Evolutionary conservation across 176 grass and related monocot genomes (phyloP).

Genomic region (Musa schizocarpa): DNA sequence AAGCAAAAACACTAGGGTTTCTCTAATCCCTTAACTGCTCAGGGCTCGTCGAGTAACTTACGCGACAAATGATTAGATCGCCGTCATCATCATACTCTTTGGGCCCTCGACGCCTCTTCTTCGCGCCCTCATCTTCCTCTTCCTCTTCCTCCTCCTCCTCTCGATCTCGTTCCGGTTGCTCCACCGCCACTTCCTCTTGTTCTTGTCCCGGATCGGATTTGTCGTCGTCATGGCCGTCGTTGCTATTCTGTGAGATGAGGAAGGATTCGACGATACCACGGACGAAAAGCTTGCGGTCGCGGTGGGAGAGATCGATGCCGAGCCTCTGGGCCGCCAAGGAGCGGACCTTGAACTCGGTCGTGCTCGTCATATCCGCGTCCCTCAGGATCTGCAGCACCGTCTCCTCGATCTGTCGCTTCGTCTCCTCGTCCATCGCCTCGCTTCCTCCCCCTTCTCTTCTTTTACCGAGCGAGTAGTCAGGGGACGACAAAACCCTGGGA

Average conservation of each 20-base stretch:
- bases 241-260: conserved; percentile 27
- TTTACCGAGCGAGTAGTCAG: background rate
- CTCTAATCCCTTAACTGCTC: background rate
- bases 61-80: conserved; percentile 74
- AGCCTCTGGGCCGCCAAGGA: conserved; percentile 47
- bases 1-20: conserved; percentile 22
- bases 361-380: conserved; percentile 46
- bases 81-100: conserved; percentile 65
- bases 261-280: conserved; percentile 51
- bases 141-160: conserved; percentile 14
- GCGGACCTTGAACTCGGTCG: conserved; percentile 63
- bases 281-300: conserved; percentile 60
- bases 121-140: conserved; percentile 17
- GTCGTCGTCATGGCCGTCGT: conserved; percentile 9
- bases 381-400: conserved; percentile 64
- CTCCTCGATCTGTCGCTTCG: conserved; percentile 49
- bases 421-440: conserved; percentile 38
- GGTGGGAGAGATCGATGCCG: conserved; percentile 58
- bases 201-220: background rate
- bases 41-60: conserved; percentile 20
- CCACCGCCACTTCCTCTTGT: conserved; percentile 10
- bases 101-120: background rate
- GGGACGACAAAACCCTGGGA: no score
- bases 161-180: conserved; percentile 17
- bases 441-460: conserved; percentile 2